Evolutionary conservation across 495 filamentous ascomycete genomes (phyloP), one percentile per base, ranked within the genome.

Genomic region (Xeromyces bisporus): DNA sequence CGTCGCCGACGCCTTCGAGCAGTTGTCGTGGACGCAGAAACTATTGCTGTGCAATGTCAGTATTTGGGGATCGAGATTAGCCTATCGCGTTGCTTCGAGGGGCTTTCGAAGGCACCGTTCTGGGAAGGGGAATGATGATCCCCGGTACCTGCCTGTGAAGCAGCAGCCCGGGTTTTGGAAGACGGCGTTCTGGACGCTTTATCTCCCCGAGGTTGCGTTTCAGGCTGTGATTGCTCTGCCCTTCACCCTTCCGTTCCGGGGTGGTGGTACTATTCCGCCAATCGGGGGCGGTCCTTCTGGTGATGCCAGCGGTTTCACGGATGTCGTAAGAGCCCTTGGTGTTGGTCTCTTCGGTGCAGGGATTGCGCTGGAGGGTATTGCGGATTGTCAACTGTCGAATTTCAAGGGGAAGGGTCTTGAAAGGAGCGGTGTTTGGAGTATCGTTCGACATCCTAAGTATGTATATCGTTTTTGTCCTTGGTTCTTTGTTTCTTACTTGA

Each of bases 381-480:
- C 68, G 3, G 70, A 75, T 43, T 48, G 40, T 21, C 69, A 72
- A 37, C 46, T 75, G 36, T 55, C 40, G 21, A 35, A 31, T 32
- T 60, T 52, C 39, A 60, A 25, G 24, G 46, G 41, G 37, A 59
- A 37, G 18, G 51, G 18, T 18, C 45, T 67, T 28, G 60, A 60
- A 31, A 55, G 56, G 13, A 56, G 67, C 16, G 67, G 68, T 1
- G 67, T 75, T 10, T 71, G 69, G 68, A 64, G 66, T 31, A 47
- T 74, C 23, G 67, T 73, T 6, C 50, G 70, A 17, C 67, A 73
- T 51, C 69, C 69, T 0, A 72, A 73, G 69, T 73, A 50, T 46
- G 67, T 55, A 15, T 31, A 15, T 16, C 25, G 6, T 36, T 24
- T 23, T 24, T 5, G 29, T 26, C 14, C 23, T 0, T 9, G 8